These are phyloP conservation scores for Pisolithus tinctorius DNA, from an alignment of 768 basidiomycete species.

Conservation along the genomic window DNA sequence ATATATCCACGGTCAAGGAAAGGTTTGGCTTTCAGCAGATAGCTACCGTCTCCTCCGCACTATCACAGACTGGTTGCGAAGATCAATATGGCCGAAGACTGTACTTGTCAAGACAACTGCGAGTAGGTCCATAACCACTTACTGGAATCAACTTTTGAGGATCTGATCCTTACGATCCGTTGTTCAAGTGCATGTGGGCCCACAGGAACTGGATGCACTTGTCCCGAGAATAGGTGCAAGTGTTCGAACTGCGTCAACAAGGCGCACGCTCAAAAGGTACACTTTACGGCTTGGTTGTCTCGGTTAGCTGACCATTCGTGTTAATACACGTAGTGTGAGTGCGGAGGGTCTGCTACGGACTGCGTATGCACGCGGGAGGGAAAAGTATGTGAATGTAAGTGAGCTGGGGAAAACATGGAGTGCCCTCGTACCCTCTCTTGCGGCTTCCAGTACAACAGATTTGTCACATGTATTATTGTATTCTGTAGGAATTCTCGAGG, in stretches of 20 bases:
- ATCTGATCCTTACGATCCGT: neutral
- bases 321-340: constrained; percentile 13
- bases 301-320: neutral
- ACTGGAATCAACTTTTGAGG: no score
- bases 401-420: neutral
- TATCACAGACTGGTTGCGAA: neutral
- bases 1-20: neutral
- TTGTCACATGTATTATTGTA: no score
- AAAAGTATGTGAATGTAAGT: constrained; percentile 11
- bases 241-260: constrained; percentile 27
- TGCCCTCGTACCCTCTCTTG: no score
- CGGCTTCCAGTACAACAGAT: no score
- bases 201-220: constrained; percentile 24
- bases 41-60: neutral
- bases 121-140: constrained; percentile 11
- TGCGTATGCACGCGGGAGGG: constrained; percentile 14
- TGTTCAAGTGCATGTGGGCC: constrained; percentile 24
- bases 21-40: neutral
- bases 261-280: constrained; percentile 19
- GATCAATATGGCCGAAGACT: constrained; percentile 16
- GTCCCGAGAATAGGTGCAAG: constrained; percentile 24
- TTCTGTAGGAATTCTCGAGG: no score
- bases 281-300: neutral
- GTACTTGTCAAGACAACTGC: constrained; percentile 26
- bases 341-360: constrained; percentile 11